Evolutionary conservation across 441 rosid species (phyloP), one percentile per base, ranked within the genome.

Genomic region (Corymbia calophylla): DNA sequence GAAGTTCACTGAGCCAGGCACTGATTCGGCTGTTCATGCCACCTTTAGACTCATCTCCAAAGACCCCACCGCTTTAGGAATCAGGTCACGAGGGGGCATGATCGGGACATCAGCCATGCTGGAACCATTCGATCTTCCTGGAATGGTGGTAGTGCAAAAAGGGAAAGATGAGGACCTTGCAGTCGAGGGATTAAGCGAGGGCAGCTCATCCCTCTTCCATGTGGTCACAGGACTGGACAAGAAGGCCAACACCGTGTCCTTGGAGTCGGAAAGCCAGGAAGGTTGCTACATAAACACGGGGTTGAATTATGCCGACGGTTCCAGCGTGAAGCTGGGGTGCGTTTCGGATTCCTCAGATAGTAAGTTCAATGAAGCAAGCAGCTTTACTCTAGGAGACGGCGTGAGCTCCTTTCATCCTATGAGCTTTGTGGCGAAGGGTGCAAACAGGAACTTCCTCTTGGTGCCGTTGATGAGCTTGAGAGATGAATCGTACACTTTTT

Each of bases 51-150:
- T 98, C 87, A 89, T 98, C 80, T 73, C 84, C 5, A 89, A 70
- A 32, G 93, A 90, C 21, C 47, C 87, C 29, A 49, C 93, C 13
- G 87, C 91, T 60, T 51, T 66, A 39, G 27, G 64, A 87, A 9
- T 56, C 35, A 88, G 89, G 12, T 66, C 91, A 29, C 5, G 60
- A 16, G 53, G 89, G 47, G 93, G 92, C 89, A 86, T 68, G 53
- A 86, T 91, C 8, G 98, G 98, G 55, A 92, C 95, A 92, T 87
- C 89, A 32, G 96, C 97, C 85, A 91, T 91, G 95, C 93, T 97
- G 2, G 99, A 98, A 88, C 98, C 99, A 86, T 96, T 96, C 68
- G 95, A 95, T 91, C 93, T 92, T 89, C 99, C 99, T 1, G 99
- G 99, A 68, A 96, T 94, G 98, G 86, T 94, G 88, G 82, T 98